A percentile compares a stretch with the other conserved stretches of the same genome.
phyloP scores from a whole-genome alignment of 2,329 filamentous ascomycete species.

The Epichloe brachyelytri region DNA sequence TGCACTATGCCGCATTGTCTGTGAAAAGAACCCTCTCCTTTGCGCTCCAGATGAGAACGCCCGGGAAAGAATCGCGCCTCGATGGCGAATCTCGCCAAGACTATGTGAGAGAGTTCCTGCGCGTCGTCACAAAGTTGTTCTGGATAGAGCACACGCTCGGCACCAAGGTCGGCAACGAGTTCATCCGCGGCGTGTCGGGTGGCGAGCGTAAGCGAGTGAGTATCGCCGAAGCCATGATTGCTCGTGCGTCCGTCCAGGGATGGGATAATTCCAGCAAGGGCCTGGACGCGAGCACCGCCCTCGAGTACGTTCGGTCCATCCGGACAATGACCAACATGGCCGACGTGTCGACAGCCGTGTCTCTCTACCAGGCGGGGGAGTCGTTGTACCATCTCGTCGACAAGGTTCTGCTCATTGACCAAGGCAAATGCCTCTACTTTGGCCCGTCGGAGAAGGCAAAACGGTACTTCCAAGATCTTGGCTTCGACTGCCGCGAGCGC shows the following conservation, averaged over 20 bases:
- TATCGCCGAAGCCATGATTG: constrained; percentile 54
- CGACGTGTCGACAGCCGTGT: constrained; percentile 55
- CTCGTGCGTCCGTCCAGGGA: constrained; percentile 48
- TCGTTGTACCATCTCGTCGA: constrained; percentile 56
- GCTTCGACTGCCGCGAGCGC: constrained; percentile 58
- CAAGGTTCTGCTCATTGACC: constrained; percentile 63
- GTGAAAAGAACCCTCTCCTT: constrained; percentile 56
- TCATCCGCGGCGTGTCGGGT: constrained; percentile 49
- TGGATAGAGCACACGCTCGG: constrained; percentile 57
- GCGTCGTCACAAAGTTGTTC: constrained; percentile 56
- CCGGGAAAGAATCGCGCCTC: constrained; percentile 32
- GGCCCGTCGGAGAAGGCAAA: constrained; percentile 51
- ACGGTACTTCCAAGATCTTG: constrained; percentile 56
- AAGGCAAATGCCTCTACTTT: constrained; percentile 61
- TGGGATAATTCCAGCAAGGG: constrained; percentile 67
- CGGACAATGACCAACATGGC: constrained; percentile 58
- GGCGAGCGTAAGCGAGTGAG: constrained; percentile 63
- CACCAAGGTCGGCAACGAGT: constrained; percentile 58
- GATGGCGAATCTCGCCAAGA: constrained; percentile 47
- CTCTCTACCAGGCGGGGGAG: constrained; percentile 59
- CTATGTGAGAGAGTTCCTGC: constrained; percentile 37
- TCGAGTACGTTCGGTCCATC: constrained; percentile 55
- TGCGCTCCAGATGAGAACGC: constrained; percentile 51
- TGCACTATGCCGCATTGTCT: constrained; percentile 57
- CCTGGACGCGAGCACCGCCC: constrained; percentile 57